Base-by-base conservation (phyloP, 2,329 filamentous ascomycete genomes). In the Sclerotinia glacialis region DNA sequence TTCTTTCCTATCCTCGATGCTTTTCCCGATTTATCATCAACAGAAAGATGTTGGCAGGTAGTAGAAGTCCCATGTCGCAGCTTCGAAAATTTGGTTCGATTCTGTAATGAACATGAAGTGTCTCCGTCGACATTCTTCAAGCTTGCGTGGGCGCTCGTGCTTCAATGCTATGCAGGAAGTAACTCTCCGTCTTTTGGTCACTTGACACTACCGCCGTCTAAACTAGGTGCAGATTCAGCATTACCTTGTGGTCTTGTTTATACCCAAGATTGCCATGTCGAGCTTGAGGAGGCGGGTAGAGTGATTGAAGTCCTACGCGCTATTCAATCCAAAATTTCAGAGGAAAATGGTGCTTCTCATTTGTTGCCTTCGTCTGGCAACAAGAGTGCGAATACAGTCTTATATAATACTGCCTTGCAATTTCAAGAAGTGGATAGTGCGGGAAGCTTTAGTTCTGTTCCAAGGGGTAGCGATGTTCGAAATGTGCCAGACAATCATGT, bases 131-230 rank as follows among this genome's bases (percentile, higher is more conserved):
- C 47, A 2, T 12, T 64, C 16, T 64, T 64, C 37, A 64, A 64
- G n/a, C 34, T 55, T 23, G 77, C 76, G n/a, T 80, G 79, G 79
- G 78, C 77, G 9, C 71, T 79, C 14, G 76, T 78, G 18, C 2
- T 74, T 74, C 12, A 83, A 79, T 68, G 78, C 79, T 65, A 73
- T 73, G 42, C 75, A 49, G 53, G 72, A 68, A 2, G 71, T 76
- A 11, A 79, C 74, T 23, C 71, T 60, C 74, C 81, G 14, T 78
- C 75, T 37, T 81, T 81, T 62, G 79, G 78, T 6, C 78, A 79
- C 55, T 71, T 78, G 5, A 76, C 76, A 11, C 77, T 5, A 44
- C n/a, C 78, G 37, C 11, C 6, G 12, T 55, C 49, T 21, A 18
- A 64, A 14, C 5, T 11, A 3, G 26, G 21, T 6, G 2, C 12